A percentile compares a stretch with the other conserved stretches of the same genome.
These are phyloP conservation scores for Solanum megistacrolobum DNA, from an alignment of 257 asterid species.

Conservation along the genomic window DNA sequence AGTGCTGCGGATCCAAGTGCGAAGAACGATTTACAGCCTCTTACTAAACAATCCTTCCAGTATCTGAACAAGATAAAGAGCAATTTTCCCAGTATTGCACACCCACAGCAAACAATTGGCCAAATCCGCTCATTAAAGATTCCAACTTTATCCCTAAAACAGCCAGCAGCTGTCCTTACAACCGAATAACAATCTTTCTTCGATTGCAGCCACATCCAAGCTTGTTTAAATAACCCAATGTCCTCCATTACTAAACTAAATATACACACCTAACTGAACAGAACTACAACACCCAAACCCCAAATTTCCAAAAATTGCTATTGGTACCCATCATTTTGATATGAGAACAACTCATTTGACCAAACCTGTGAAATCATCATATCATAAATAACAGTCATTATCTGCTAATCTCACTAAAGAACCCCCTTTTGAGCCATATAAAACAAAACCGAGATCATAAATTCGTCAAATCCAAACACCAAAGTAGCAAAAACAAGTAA, in stretches of 20 bases:
- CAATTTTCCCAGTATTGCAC: constrained; percentile 47
- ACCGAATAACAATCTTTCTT: constrained; percentile 65
- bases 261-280: background rate
- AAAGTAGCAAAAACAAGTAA: constrained; percentile 13
- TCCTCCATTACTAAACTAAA: constrained; percentile 63
- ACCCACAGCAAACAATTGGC: constrained; percentile 87
- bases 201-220: constrained; percentile 83
- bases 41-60: constrained; percentile 65
- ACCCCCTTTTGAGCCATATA: constrained; percentile 2
- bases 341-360: constrained; percentile 15
- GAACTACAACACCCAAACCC: background rate
- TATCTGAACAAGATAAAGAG: constrained; percentile 45
- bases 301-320: background rate
- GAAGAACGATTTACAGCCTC: constrained; percentile 62
- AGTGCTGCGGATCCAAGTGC: constrained; percentile 87
- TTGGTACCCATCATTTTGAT: constrained; percentile 11
- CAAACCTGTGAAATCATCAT: constrained; percentile 6
- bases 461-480: constrained; percentile 8
- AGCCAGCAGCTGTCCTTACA: constrained; percentile 36
- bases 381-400: constrained; percentile 13
- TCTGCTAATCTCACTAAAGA: constrained; percentile 12
- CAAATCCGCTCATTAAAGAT: constrained; percentile 77
- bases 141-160: constrained; percentile 65
- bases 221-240: constrained; percentile 87
- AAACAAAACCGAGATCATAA: constrained; percentile 22